Evolutionary conservation across 345 rosid species (phyloP).

Genomic region (Eucalyptus pauciflora): DNA sequence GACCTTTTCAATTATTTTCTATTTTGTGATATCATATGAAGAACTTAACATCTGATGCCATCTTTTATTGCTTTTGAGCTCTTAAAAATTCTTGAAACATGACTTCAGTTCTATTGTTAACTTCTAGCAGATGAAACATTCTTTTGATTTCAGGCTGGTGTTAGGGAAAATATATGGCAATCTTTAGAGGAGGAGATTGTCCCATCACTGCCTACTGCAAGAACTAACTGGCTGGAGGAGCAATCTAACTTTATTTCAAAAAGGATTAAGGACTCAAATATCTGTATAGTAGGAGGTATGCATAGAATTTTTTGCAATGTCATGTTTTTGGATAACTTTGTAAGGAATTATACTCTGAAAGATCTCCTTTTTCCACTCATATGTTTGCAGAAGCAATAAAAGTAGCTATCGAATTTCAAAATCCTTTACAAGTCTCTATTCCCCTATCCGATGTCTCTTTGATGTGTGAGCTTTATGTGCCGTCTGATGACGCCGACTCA

Average conservation of each 20-base stretch:
- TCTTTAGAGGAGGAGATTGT: slow-evolving; percentile 86
- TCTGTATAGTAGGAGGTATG: slow-evolving; percentile 99
- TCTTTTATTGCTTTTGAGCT: background rate
- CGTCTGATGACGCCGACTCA: slow-evolving; percentile 41
- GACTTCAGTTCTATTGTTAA: background rate
- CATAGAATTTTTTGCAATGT: slow-evolving; percentile 17
- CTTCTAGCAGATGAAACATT: background rate
- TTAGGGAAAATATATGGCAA: slow-evolving; percentile 70
- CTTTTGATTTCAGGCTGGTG: slow-evolving; percentile 40
- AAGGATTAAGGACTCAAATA: slow-evolving; percentile 54
- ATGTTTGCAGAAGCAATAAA: slow-evolving; percentile 61
- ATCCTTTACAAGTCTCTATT: slow-evolving; percentile 73
- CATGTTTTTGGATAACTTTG: background rate
- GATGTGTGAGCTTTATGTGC: slow-evolving; percentile 59
- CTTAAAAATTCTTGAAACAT: background rate
- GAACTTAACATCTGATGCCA: background rate
- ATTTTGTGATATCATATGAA: background rate
- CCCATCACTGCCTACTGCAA: slow-evolving; percentile 61
- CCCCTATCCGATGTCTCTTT: slow-evolving; percentile 61
- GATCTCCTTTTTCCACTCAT: background rate
- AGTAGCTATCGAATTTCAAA: slow-evolving; percentile 66
- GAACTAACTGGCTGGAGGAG: slow-evolving; percentile 90
- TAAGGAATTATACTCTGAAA: background rate
- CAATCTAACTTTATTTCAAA: slow-evolving; percentile 71
- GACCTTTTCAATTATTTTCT: background rate